Evolutionary conservation across 306 rosid genomes (phyloP).

Genomic region (Mimosa bimucronata): DNA sequence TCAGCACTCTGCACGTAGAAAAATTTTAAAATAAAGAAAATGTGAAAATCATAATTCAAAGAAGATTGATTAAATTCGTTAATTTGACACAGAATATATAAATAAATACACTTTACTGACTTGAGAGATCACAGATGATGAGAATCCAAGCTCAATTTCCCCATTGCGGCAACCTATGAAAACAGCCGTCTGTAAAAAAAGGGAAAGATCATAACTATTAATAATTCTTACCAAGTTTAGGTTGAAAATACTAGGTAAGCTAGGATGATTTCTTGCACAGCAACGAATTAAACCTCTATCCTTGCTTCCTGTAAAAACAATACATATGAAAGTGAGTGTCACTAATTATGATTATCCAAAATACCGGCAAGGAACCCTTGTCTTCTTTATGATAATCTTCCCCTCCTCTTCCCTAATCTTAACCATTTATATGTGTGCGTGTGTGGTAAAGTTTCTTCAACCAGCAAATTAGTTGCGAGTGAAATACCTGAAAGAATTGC

Average conservation of each 20-base stretch:
- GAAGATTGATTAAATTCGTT: not conserved
- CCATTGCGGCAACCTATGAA: slow-evolving; percentile 85
- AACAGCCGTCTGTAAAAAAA: slow-evolving; percentile 59
- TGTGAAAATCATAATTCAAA: not conserved
- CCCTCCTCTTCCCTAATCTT: too few relatives aligned
- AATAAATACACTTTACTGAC: slow-evolving; percentile 38
- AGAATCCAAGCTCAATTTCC: slow-evolving; percentile 86
- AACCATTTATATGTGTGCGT: too few relatives aligned
- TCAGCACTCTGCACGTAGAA: slow-evolving; percentile 40
- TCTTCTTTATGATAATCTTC: too few relatives aligned
- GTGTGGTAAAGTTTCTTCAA: too few relatives aligned
- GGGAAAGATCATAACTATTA: not conserved
- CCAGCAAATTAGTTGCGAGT: not conserved
- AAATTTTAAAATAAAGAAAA: not conserved
- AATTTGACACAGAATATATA: not conserved
- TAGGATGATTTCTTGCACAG: slow-evolving; percentile 2
- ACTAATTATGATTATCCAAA: too few relatives aligned
- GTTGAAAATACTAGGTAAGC: not conserved
- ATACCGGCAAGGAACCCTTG: too few relatives aligned
- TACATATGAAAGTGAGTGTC: not conserved
- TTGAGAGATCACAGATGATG: slow-evolving; percentile 52
- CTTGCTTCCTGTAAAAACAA: slow-evolving; percentile 65
- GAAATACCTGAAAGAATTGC: slow-evolving; percentile 62
- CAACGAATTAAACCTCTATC: slow-evolving; percentile 63
- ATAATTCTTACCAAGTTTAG: slow-evolving; percentile 8